phyloP scores from a whole-genome alignment of 1,284 basidiomycete species.

The Heterobasidion occidentale region DNA sequence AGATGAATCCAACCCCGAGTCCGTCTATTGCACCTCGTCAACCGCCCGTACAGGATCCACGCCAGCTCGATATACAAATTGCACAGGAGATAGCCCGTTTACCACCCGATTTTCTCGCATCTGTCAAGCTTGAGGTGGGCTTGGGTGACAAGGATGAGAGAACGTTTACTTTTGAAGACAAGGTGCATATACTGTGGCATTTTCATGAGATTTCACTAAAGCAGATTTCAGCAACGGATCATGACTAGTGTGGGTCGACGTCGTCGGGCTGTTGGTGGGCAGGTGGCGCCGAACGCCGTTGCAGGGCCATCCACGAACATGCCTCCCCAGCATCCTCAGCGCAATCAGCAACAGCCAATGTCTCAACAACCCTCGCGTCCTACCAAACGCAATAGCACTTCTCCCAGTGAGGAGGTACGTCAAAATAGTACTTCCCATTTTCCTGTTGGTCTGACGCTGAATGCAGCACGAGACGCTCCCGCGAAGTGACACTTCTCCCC shows the following conservation, averaged over 20 bases:
- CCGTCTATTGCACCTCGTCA: constrained; percentile 45
- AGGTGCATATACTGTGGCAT: constrained; percentile 31
- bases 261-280: constrained; percentile 9
- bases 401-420: constrained; percentile 60
- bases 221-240: constrained; percentile 28
- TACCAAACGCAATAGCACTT: constrained; percentile 58
- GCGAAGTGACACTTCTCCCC: constrained; percentile 54
- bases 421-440: constrained; percentile 2
- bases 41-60: constrained; percentile 19
- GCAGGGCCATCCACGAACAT: constrained; percentile 16
- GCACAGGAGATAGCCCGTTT: constrained; percentile 30
- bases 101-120: constrained; percentile 21
- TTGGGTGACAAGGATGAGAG: constrained; percentile 41
- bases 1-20: constrained; percentile 42
- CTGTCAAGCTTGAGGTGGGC: constrained; percentile 38
- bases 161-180: constrained; percentile 40
- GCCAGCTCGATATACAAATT: constrained; percentile 12
- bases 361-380: constrained; percentile 25
- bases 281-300: constrained; percentile 8
- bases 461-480: constrained; percentile 42
- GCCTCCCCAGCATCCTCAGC: constrained; percentile 24
- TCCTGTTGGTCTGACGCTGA: constrained; percentile 6
- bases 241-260: constrained; percentile 20
- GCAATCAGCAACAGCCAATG: constrained; percentile 13
- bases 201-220: constrained; percentile 8